Conservation (phyloP, 208 protist species). For the Leishmania lainsoni region DNA sequence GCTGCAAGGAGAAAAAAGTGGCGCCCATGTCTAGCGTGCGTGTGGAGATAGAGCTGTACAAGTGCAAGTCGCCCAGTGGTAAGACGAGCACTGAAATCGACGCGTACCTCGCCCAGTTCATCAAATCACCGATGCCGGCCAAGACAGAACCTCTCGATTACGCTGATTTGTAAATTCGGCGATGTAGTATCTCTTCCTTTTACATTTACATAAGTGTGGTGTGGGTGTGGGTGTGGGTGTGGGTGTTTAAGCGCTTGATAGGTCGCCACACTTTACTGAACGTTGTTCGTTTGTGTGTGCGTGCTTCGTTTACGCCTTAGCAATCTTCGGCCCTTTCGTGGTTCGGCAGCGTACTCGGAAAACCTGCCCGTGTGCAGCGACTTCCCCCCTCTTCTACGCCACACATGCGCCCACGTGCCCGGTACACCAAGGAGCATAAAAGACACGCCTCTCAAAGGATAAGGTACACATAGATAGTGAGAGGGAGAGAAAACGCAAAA, state of each 20-base stretch:
- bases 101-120: conserved; percentile 42
- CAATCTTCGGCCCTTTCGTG: not conserved
- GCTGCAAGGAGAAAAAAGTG: conserved; percentile 45
- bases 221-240: not conserved
- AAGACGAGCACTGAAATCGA: conserved; percentile 63
- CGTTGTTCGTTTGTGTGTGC: not conserved
- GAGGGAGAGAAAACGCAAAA: not conserved
- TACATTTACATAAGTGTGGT: not conserved
- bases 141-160: conserved; percentile 33
- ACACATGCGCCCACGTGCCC: too few relatives aligned
- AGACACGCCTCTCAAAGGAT: not conserved
- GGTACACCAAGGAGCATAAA: not conserved
- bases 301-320: not conserved
- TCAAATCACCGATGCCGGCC: conserved; percentile 47
- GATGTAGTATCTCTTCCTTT: not conserved
- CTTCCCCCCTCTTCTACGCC: too few relatives aligned
- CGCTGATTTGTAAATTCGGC: conserved; percentile 39
- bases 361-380: not conserved
- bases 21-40: conserved; percentile 47
- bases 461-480: not conserved
- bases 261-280: too few relatives aligned
- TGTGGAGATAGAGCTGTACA: conserved; percentile 70
- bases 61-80: conserved; percentile 46
- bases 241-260: not conserved
- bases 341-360: not conserved